Base-by-base conservation (phyloP, 768 basidiomycete species). In the Cyathus striatus region DNA sequence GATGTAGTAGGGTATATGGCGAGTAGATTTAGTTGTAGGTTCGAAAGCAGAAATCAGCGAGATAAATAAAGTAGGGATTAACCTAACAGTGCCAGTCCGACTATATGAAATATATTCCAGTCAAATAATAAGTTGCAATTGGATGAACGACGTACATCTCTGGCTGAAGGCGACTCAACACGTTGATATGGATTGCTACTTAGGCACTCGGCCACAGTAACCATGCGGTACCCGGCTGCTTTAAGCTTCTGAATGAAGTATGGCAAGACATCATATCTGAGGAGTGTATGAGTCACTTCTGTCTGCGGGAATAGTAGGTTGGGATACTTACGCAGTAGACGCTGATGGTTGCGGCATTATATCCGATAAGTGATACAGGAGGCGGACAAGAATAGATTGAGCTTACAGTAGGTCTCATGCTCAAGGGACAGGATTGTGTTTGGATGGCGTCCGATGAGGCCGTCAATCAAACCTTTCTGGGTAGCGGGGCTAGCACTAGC, bases 151-250 rank as follows among this genome's bases (percentile, higher is more conserved):
- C 59, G 36, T 47, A 62, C 60, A 40, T 55, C 55, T 27, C 45
- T 48, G 7, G 43, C 39, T 13, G 41, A 44, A 0, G 61, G 60
- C 7, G 47, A 36, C 3, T 41, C 49, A 13, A 62, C 54, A 34
- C 49, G 50, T 35, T 56, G 56, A 40, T 64, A 64, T 2, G 63
- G 48, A n/a, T 49, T 42, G 34, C 49, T 43, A 3, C 57, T 61
- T n/a, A 62, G 57, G 27, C 62, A 66, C 23, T 62, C 59, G 1
- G 62, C 57, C 10, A 65, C 40, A 18, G 56, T 58, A 13, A 63
- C 64, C 17, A 66, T 42, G 13, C 42, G 47, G 54, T 65, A 64
- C 3, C 62, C 63, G 4, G 59, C 60, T 2, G 27, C 40, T 36
- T 63, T 42, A 17, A 66, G 52, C 34, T 35, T 46, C 13, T 34